phyloP scores from a whole-genome alignment of 805 yeast species.

The Candida dendrica region DNA sequence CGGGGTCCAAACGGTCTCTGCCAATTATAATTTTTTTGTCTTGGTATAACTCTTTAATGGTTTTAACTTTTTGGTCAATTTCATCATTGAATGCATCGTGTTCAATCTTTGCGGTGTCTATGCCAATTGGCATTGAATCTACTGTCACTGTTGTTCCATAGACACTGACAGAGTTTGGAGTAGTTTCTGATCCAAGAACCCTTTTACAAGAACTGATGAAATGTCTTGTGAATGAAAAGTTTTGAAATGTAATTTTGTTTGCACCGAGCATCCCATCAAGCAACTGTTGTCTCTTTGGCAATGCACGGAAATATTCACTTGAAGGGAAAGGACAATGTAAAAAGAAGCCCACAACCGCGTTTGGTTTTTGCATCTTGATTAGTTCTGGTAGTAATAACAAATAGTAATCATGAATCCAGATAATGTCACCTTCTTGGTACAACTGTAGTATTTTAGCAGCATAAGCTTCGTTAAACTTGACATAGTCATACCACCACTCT shows the following conservation, averaged over 20 bases:
- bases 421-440: slow-evolving; percentile 82
- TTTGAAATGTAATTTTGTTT: slow-evolving; percentile 80
- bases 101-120: slow-evolving; percentile 66
- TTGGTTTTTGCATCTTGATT: slow-evolving; percentile 68
- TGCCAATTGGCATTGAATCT: slow-evolving; percentile 81
- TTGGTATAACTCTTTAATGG: slow-evolving; percentile 55
- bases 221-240: slow-evolving; percentile 81
- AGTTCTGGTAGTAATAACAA: slow-evolving; percentile 75
- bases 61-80: slow-evolving; percentile 56
- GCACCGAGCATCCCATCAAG: slow-evolving; percentile 91
- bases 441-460: slow-evolving; percentile 67
- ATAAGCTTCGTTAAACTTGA: slow-evolving; percentile 83
- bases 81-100: slow-evolving; percentile 40
- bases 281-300: slow-evolving; percentile 74
- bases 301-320: slow-evolving; percentile 84
- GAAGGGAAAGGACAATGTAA: slow-evolving; percentile 93
- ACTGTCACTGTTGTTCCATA: slow-evolving; percentile 75
- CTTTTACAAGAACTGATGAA: slow-evolving; percentile 87
- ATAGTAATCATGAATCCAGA: slow-evolving; percentile 92
- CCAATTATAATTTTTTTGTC: slow-evolving; percentile 82
- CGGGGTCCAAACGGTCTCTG: slow-evolving; percentile 85
- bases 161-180: slow-evolving; percentile 48
- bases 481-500: slow-evolving; percentile 85
- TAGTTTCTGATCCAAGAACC: slow-evolving; percentile 60
- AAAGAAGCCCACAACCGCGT: slow-evolving; percentile 69